phyloP scores from a whole-genome alignment of 352 stramenopile genomes.

The Globisporangium parvum region DNA sequence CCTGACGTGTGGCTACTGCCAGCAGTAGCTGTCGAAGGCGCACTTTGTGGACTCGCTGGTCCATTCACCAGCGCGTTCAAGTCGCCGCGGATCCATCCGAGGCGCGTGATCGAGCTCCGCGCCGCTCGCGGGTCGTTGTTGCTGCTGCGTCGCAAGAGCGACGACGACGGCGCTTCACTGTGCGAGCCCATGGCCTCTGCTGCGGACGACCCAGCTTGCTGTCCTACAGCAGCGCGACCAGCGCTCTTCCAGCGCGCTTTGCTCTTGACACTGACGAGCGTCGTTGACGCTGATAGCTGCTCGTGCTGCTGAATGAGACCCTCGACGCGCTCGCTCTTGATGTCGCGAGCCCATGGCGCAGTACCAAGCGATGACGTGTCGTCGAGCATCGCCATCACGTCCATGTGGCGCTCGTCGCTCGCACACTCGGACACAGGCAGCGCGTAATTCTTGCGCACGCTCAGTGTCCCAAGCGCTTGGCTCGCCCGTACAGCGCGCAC shows the following conservation, averaged over 20 bases:
- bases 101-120: constrained; percentile 17
- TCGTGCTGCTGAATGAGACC: neutral
- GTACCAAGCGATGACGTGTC: constrained; percentile 9
- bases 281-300: neutral
- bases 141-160: neutral
- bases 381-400: constrained; percentile 28
- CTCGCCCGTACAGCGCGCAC: constrained; percentile 47
- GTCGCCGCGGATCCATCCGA: constrained; percentile 34
- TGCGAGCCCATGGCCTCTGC: neutral
- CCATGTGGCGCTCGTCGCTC: constrained; percentile 33
- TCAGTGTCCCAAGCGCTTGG: constrained; percentile 36
- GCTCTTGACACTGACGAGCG: constrained; percentile 3
- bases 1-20: no score
- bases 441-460: constrained; percentile 29
- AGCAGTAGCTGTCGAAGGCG: constrained; percentile 12
- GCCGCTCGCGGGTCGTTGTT: neutral
- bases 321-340: constrained; percentile 6
- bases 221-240: neutral
- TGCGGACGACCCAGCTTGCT: neutral
- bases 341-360: constrained; percentile 5
- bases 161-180: neutral
- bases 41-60: neutral
- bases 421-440: constrained; percentile 31
- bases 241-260: constrained; percentile 10
- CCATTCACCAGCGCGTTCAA: constrained; percentile 17